These are phyloP conservation scores for Hemerocallis citrina DNA, from an alignment of 106 monocot species.

Conservation along the genomic window DNA sequence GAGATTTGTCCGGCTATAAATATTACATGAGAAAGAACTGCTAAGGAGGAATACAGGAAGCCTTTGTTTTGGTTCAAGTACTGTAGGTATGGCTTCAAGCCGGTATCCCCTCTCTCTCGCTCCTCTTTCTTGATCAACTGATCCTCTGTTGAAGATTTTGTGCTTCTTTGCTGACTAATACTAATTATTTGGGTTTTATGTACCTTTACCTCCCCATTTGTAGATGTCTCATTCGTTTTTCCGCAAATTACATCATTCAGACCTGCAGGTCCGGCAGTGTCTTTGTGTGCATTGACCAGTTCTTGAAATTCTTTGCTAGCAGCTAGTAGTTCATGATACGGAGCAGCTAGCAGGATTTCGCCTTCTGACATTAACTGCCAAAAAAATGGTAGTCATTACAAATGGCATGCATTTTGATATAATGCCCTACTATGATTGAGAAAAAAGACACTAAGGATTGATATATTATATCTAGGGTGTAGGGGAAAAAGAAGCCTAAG, in stretches of 20 bases:
- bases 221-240: slow-evolving; percentile 13
- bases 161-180: slow-evolving; percentile 9
- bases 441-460: too few species aligned
- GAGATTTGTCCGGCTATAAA: slow-evolving; percentile 76
- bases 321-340: slow-evolving; percentile 48
- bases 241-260: slow-evolving; percentile 13
- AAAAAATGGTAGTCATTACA: not conserved
- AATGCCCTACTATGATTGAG: not conserved
- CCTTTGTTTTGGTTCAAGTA: slow-evolving; percentile 87
- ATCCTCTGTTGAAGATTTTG: slow-evolving; percentile 13
- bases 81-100: slow-evolving; percentile 69
- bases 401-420: not conserved
- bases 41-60: slow-evolving; percentile 36
- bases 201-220: slow-evolving; percentile 22
- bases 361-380: slow-evolving; percentile 85
- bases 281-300: slow-evolving; percentile 83
- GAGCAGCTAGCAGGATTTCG: slow-evolving; percentile 37
- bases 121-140: slow-evolving; percentile 97
- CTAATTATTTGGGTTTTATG: slow-evolving; percentile 1
- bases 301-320: slow-evolving; percentile 64
- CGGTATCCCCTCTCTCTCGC: slow-evolving; percentile 62
- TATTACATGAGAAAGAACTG: slow-evolving; percentile 40
- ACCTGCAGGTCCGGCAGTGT: slow-evolving; percentile 39
- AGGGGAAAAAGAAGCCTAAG: too few species aligned
- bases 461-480: too few species aligned